Base-by-base conservation (phyloP, 345 rosid species). In the Firmiana major region DNA sequence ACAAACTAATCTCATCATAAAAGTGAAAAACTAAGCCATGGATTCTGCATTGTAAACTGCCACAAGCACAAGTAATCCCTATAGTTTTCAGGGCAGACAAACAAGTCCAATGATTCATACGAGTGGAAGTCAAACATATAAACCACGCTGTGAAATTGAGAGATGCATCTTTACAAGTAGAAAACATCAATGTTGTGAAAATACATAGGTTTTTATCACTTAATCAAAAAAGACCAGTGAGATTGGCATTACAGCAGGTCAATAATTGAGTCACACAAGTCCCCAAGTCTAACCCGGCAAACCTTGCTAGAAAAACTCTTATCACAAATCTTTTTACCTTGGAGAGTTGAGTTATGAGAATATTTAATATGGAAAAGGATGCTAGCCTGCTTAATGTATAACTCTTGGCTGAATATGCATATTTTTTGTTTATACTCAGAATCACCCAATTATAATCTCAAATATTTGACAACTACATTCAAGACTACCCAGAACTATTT, bases 351-450 rank as follows among this genome's bases (percentile, higher is more conserved):
- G 65, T 24, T 13, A 8, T n/a, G 26, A 59, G 40, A 62, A 31
- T 12, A 62, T 28, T 22, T 9, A n/a, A 62, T 9, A n/a, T 26
- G 19, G 38, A 63, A 31, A 63, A 1, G n/a, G 40, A 62, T 24
- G 42, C 42, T 22, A 45, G 36, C 38, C 31, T 45, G 73, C 73
- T 67, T 13, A 43, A 43, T 2, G 53, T 12, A 43, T 67, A 22
- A 45, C 22, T 67, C 53, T 26, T 70, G 42, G 55, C 59, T 70
- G 59, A 67, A 24, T 31, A 15, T 15, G 19, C 15, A 31, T 7
- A 70, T 49, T 70, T 70, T 48, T 48, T 24, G 58, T 48, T 71
- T 31, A 71, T 71, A 17, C 60, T 49, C 5, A n/a, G 8, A 71
- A 49, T 17, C n/a, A 70, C 26, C 10, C 51, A 0, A 10, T 21